Base-by-base conservation (phyloP, 139 green algal genomes). In the Micromonas commoda region DNA sequence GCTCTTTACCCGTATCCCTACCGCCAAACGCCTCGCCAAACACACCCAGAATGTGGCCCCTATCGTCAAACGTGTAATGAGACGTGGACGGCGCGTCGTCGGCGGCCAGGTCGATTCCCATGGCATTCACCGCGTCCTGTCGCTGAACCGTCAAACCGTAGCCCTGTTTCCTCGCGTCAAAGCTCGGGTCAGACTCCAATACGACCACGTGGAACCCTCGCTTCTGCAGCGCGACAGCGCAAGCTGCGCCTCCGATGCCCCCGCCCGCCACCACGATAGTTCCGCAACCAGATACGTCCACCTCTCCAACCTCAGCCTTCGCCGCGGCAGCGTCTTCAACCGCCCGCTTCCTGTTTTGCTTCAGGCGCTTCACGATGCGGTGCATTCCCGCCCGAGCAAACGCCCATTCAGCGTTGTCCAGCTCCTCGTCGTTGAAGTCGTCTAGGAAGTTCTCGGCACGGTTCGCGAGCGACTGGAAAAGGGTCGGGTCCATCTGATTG, bases 21-120 rank as follows among this genome's bases (percentile, higher is more conserved):
- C 57, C 35, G 21, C 71, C 61, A 35, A 83, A 83, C 3, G 71
- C 79, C 61, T 83, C 79, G 34, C 79, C 79, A 13, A 67, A 83
- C 23, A 83, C 79, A 23, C 63, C 63, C 4, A 83, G 6, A 54
- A 83, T 80, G 28, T 28, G 13, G 32, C 79, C 79, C 1, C 34
- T 32, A 0, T 61, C 0, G 5, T 26, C 32, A 63, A 83, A 83
- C 45, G 71, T 80, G 71, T 80, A 83, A 35, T 83, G 79, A 26
- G 79, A 83, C 31, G 79, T 83, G 21, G 79, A 83, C 23, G 79
- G 79, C 16, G 79, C 79, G 61, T 83, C 79, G 45, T 83, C 79
- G 1, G 6, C 3, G 19, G 71, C 45, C 2, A 83, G 31, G 45
- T 71, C 54, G 29, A 83, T 70, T 9, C 71, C 79, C 63, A 83